Evolutionary conservation across 2,329 filamentous ascomycete genomes (phyloP), one percentile per base, ranked within the genome.

Genomic region (Sarocladium kiliense): DNA sequence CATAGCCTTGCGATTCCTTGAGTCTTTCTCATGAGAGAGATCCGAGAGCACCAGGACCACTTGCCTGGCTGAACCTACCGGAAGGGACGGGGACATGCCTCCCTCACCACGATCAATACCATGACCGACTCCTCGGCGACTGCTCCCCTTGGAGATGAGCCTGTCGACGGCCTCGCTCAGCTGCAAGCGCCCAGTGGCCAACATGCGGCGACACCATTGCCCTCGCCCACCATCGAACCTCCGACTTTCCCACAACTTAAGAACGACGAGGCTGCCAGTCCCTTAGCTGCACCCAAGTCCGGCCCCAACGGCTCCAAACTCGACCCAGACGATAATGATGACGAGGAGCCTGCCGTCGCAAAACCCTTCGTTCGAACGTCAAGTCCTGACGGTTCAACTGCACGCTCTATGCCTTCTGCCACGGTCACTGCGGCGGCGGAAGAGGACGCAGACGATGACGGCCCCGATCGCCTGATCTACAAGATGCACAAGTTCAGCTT

Each of bases 401-500:
- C 64, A 3, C 69, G 69, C 10, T 55, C 44, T 3, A 45, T 45
- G 16, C 27, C 57, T 9, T 59, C 57, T 25, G 55, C 55, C 18
- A 51, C 53, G 18, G 26, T 57, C 16, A 34, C 55, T 5, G 50
- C 55, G n/a, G 49, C 41, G 19, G 44, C 41, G 26, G 57, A 56
- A 9, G 58, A 61, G 30, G 63, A 65, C 14, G 67, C 68, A 21
- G 68, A 72, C 18, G 66, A 68, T 16, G 66, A 64, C 14, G 62
- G 63, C 1, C 63, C 64, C 4, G 68, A 73, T 54, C 71, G 74
- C 21, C 62, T 75, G 18, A 69, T 77, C 44, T 79, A 80, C 70
- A 82, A 81, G 68, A 96, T 99, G 91, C 91, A 97, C 76, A 95
- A 94, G 65, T 97, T 96, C 71, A 94, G 89, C n/a, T 75, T 99